phyloP scores from a whole-genome alignment of 805 yeast genomes.

The Candida loeiensis region DNA sequence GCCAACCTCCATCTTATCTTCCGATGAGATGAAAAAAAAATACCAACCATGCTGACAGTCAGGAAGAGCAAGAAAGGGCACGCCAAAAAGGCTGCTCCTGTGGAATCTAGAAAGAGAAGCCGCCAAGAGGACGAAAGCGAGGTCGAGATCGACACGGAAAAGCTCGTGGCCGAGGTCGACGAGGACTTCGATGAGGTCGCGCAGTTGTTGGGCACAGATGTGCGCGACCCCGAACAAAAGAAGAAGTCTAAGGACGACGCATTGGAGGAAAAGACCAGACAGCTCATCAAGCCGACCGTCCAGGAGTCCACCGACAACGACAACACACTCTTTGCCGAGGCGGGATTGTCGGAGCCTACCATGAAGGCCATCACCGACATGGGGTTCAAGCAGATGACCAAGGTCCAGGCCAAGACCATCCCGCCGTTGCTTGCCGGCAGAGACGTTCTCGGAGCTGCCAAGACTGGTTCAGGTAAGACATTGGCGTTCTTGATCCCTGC shows the following conservation, averaged over 20 bases:
- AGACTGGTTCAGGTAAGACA: conserved; percentile 98
- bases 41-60: conserved; percentile 11
- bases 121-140: conserved; percentile 21
- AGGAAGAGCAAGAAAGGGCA: conserved; percentile 9
- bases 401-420: conserved; percentile 91
- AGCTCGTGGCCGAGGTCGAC: conserved; percentile 52
- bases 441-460: conserved; percentile 99
- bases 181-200: conserved; percentile 58
- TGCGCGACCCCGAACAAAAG: conserved; percentile 39
- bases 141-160: conserved; percentile 36
- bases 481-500: conserved; percentile 95
- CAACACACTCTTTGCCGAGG: conserved; percentile 35
- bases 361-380: conserved; percentile 73
- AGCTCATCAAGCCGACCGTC: conserved; percentile 30
- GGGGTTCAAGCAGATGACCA: conserved; percentile 92
- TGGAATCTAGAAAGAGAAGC: conserved; percentile 25
- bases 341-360: conserved; percentile 76
- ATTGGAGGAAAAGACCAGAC: conserved; percentile 17
- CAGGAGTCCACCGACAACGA: conserved; percentile 26
- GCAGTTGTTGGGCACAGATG: conserved; percentile 44
- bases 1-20: background rate
- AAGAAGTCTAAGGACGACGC: conserved; percentile 18
- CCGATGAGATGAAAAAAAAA: conserved; percentile 14
- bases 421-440: conserved; percentile 96
- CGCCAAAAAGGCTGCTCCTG: conserved; percentile 4